phyloP scores from a whole-genome alignment of 2,329 filamentous ascomycete genomes.

The Colletotrichum lini region DNA sequence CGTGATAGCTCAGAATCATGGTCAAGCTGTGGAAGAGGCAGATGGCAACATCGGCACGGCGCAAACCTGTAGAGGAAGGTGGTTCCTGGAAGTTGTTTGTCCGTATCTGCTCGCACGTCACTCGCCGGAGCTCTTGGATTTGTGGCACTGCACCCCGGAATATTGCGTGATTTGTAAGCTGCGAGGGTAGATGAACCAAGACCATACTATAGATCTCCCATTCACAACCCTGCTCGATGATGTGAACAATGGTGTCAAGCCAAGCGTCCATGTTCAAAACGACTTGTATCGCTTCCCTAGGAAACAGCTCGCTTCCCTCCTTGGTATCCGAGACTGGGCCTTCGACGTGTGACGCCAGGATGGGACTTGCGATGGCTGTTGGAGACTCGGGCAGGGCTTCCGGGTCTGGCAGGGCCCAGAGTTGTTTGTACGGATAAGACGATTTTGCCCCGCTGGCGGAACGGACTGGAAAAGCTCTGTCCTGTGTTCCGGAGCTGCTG shows the following conservation, averaged over 20 bases:
- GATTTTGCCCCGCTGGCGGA: constrained; percentile 58
- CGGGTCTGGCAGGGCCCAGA: constrained; percentile 72
- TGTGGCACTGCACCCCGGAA: constrained; percentile 82
- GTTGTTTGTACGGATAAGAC: constrained; percentile 60
- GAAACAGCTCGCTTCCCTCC: constrained; percentile 24
- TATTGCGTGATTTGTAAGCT: constrained; percentile 90
- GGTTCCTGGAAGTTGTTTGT: constrained; percentile 85
- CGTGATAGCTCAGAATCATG: constrained; percentile 91
- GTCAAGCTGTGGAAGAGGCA: constrained; percentile 90
- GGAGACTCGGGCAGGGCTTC: constrained; percentile 67
- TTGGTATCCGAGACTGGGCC: constrained; percentile 41
- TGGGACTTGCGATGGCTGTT: constrained; percentile 62
- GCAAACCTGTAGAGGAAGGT: constrained; percentile 81
- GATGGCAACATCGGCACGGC: constrained; percentile 89
- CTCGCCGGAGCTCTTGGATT: constrained; percentile 80
- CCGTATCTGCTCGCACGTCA: constrained; percentile 87
- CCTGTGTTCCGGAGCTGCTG: constrained; percentile 61
- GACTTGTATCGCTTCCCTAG: constrained; percentile 51
- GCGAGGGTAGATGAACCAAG: constrained; percentile 86
- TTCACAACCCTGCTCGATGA: constrained; percentile 78
- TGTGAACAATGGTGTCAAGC: constrained; percentile 82
- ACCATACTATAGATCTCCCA: constrained; percentile 97
- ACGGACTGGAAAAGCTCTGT: constrained; percentile 59
- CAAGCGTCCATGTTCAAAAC: constrained; percentile 75
- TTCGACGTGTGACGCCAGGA: constrained; percentile 61